Base-by-base conservation (phyloP, 2,329 filamentous ascomycete species). In the Tolypocladium tropicale region DNA sequence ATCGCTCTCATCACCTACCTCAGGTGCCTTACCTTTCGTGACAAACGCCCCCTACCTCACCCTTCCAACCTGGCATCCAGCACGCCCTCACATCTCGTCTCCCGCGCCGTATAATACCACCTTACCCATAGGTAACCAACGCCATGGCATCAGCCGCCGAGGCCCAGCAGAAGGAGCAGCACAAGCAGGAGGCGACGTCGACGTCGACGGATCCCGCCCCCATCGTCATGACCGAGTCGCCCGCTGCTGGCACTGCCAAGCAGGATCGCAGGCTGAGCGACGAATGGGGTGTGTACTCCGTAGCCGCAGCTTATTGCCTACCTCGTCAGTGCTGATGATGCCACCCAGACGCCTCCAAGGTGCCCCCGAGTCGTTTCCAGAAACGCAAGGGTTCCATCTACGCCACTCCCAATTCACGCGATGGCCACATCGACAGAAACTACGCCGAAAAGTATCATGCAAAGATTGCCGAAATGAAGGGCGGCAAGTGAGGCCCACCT, bases 321-420 rank as follows among this genome's bases (percentile, higher is more conserved):
- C 28, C 18, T 12, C 6, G 7, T 32, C 10, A 30, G 34, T 25
- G 53, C 56, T 57, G 49, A 60, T 51, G 5, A 6, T 33, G 25
- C 11, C 18, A 37, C 58, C n/a, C 52, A 83, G 84, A 88, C 69
- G 84, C 84, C 4, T 78, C 80, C 62, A 87, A 87, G 70, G 83
- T 85, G 0, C 82, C 82, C 2, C 84, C 84, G 11, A 84, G 79
- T 59, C 81, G 82, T 51, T 87, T 88, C 72, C 84, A 88, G 70
- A 85, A 85, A 72, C 80, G 82, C 65, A 83, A 85, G 70, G 84
- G 84, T 55, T 86, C 81, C 65, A 85, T 87, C 69, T 86, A 83
- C 67, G 81, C 83, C 51, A 88, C 85, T 10, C 84, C 82, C 2
- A 74, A 74, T 63, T 85, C 81, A 28, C 79, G 84, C 57, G 85